Conservation (phyloP, 495 filamentous ascomycete genomes). For the Podospora pseudoanserina region DNA sequence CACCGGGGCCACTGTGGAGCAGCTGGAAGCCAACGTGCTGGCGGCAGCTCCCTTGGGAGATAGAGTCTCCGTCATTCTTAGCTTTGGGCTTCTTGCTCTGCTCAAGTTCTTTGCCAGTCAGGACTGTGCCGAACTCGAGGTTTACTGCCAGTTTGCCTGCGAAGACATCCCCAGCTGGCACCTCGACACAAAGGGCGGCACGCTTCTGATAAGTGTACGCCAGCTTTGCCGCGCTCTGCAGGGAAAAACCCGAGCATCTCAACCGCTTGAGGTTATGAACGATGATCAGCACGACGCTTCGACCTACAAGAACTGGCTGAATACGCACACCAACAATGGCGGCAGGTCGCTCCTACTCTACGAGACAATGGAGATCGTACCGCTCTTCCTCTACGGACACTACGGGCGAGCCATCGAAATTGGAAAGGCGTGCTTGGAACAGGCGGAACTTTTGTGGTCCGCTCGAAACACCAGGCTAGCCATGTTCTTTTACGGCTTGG, state of each 20-base stretch:
- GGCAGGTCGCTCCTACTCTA: conserved; percentile 66
- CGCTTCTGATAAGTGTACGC: conserved; percentile 63
- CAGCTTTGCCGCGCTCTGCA: conserved; percentile 77
- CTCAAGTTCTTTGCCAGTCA: conserved; percentile 70
- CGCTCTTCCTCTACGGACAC: conserved; percentile 72
- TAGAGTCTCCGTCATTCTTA: conserved; percentile 68
- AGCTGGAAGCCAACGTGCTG: conserved; percentile 66
- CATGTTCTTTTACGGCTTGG: conserved; percentile 64
- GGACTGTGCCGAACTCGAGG: conserved; percentile 70
- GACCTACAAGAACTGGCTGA: conserved; percentile 61
- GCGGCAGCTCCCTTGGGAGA: conserved; percentile 69
- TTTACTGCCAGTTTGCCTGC: conserved; percentile 65
- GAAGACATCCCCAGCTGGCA: conserved; percentile 75
- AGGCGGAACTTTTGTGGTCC: conserved; percentile 65
- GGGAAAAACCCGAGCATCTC: conserved; percentile 67
- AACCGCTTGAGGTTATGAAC: conserved; percentile 58
- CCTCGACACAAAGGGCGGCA: conserved; percentile 74
- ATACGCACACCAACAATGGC: conserved; percentile 34
- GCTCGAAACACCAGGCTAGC: conserved; percentile 61
- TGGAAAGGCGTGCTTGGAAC: conserved; percentile 58
- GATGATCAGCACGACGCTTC: conserved; percentile 65
- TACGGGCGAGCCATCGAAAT: conserved; percentile 65
- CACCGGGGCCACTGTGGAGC: conserved; percentile 55
- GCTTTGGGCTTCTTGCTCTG: conserved; percentile 67
- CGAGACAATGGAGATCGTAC: conserved; percentile 65